Evolutionary conservation across 805 yeast species (phyloP), one percentile per base, ranked within the genome.

Genomic region (Candida wancherniae): DNA sequence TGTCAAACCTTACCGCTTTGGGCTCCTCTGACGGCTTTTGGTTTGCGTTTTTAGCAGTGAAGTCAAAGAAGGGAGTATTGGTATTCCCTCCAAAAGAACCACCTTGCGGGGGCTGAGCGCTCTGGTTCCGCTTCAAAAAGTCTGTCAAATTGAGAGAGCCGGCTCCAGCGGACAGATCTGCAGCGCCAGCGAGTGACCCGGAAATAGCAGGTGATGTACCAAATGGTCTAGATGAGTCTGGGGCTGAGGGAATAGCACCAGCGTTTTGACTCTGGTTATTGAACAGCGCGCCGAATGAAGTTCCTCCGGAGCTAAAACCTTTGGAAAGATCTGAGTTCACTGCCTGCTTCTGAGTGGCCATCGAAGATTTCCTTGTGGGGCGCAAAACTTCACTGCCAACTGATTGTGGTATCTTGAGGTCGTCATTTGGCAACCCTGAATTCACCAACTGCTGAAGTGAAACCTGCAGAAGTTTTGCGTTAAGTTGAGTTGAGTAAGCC

Each of bases 401-500:
- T n/a, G n/a, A n/a, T n/a, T n/a, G n/a, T n/a, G n/a, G n/a, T n/a
- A 40, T 21, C 11, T 47, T 44, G 29, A 63, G 51, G 21, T 53
- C 36, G 7, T 38, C 29, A 34, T 62, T 63, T 3, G 61, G 44
- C 21, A 38, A 37, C 1, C 71, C 71, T 18, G 50, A 37, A 30
- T 63, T 62, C 4, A 65, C 54, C 24, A 60, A 55, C n/a, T 36
- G 37, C 17, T 50, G 47, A 17, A 55, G 40, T 5, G 43, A 34
- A 16, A 31, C 39, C 5, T 55, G 53, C 8, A 40, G 42, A n/a
- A 51, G 39, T 28, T 61, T 54, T 15, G 15, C 18, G 33, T 61
- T 58, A 20, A 66, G 33, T 34, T 55, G 59, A 0, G 42, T 29
- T 1, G 70, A 62, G 34, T 51, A 58, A 0, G 63, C 45, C 20